These are phyloP conservation scores for Pinus taeda DNA, from an alignment of 75 land plant genomes.

Conservation along the genomic window DNA sequence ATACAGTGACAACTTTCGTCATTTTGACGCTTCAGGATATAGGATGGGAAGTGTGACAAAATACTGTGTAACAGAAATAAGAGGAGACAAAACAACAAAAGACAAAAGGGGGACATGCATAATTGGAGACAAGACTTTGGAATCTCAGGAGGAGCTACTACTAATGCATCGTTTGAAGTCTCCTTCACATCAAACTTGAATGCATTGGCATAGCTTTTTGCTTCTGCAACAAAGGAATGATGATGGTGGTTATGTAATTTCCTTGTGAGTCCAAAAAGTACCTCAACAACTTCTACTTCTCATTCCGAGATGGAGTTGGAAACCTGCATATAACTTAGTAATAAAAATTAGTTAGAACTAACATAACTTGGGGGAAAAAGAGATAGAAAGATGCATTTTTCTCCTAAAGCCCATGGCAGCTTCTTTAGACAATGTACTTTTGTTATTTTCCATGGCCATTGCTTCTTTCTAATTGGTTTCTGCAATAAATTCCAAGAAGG, in stretches of 20 bases:
- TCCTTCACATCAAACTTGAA: slow-evolving; percentile 30
- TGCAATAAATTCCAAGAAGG: slow-evolving; percentile 8
- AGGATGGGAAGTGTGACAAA: no score
- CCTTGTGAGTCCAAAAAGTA: slow-evolving; percentile 53
- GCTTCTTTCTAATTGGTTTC: slow-evolving; percentile 49
- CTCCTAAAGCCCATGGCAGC: no score
- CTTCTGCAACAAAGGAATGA: background rate
- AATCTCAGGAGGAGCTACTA: no score
- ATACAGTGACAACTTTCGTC: no score
- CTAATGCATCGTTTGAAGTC: slow-evolving; percentile 15
- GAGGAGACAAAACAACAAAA: no score
- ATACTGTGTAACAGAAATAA: no score
- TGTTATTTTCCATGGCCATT: slow-evolving; percentile 31
- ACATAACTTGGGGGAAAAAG: background rate
- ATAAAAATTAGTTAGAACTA: background rate
- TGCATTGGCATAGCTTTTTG: slow-evolving; percentile 7
- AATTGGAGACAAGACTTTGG: no score
- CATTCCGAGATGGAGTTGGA: slow-evolving; percentile 23
- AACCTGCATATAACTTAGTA: background rate
- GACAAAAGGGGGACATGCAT: no score
- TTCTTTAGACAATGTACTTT: slow-evolving; percentile 10
- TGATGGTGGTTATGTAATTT: slow-evolving; percentile 29
- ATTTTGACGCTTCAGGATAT: no score
- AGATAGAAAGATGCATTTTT: no score
- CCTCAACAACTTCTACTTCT: slow-evolving; percentile 72